Base-by-base conservation (phyloP, 306 rosid species). In the Hippophae tibetana region DNA sequence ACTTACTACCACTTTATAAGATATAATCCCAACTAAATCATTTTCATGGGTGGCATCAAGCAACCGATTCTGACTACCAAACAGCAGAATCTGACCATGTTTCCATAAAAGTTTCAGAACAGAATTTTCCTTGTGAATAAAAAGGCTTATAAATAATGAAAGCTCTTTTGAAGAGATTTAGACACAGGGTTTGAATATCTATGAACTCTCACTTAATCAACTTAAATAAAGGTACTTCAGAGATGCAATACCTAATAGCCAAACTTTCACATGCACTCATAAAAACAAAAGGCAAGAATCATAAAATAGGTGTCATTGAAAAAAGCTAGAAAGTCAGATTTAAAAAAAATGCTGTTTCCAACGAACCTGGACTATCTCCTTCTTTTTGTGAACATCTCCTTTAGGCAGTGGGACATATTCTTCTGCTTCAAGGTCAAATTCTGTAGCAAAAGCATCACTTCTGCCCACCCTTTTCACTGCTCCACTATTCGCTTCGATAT, bases 381-480 rank as follows among this genome's bases (percentile, higher is more conserved):
- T 92, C 78, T 84, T 87, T 56, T 92, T 92, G 77, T 92, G 98
- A 76, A 92, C 98, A 81, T 92, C 98, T 56, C 98, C 98, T 82
- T 92, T 92, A 42, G 98, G 96, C 76, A 92, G 96, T 52, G 98
- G 96, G 62, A 92, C 96, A 68, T 92, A 92, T 71, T 92, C 98
- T 65, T 92, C 98, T 43, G 98, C 98, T 69, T 92, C 98, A 61
- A 92, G 95, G 79, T 92, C 98, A 69, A 87, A 92, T 72, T 92
- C 96, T 6, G 98, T 83, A 57, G 98, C 98, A 80, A 81, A 92
- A 67, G 98, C 95, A 69, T 87, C 98, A 80, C 98, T 87, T 72
- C 98, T 79, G 12, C 98, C 98, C 11, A 92, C 98, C 70, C 96
- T 84, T 77, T 83, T 92, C 26, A 92, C 98, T 60, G 98, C 96